Evolutionary conservation across 768 basidiomycete species (phyloP), one percentile per base, ranked within the genome.

Genomic region (Mycena metata): DNA sequence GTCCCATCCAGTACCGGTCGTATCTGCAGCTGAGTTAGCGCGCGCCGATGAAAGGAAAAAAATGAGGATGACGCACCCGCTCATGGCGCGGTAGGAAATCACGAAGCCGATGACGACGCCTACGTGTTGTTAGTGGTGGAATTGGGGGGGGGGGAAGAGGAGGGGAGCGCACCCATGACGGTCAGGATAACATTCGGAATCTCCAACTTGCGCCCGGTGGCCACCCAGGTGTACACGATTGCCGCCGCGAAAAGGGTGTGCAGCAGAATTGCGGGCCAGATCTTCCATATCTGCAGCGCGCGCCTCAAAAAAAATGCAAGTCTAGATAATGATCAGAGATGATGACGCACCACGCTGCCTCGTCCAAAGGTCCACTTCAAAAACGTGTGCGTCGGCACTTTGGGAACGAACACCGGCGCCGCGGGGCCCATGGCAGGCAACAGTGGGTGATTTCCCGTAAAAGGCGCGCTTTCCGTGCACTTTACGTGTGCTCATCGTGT

Each of bases 191-290:
- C 83, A 57, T 78, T 84, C 11, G 69, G 69, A 3, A 71, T 57
- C 19, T 67, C 43, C 16, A 71, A 16, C n/a, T 5, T 52, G n/a
- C 41, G 24, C n/a, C 47, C 55, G 5, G 62, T 71, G 39, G 33
- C 47, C 5, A 17, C 2, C 8, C 42, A 64, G n/a, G 19, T n/a
- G 42, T 41, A 63, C 11, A 69, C 43, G 30, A 57, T 15, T 3
- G 15, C 10, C 16, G 42, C 82, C 9, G 89, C 88, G 69, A 89
- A 89, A 4, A 80, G 55, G 3, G 89, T 89, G 74, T 90, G 87
- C 39, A 90, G 75, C 23, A 89, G 67, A 1, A 90, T 88, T 0
- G 89, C 89, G 1, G 89, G 89, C 89, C 89, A 91, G 68, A 90
- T 89, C 50, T 85, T 82, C 85, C 87, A 89, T 21, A 90, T 83